Evolutionary conservation across 2,329 filamentous ascomycete species (phyloP).

Genomic region (Calonectria honghensis): DNA sequence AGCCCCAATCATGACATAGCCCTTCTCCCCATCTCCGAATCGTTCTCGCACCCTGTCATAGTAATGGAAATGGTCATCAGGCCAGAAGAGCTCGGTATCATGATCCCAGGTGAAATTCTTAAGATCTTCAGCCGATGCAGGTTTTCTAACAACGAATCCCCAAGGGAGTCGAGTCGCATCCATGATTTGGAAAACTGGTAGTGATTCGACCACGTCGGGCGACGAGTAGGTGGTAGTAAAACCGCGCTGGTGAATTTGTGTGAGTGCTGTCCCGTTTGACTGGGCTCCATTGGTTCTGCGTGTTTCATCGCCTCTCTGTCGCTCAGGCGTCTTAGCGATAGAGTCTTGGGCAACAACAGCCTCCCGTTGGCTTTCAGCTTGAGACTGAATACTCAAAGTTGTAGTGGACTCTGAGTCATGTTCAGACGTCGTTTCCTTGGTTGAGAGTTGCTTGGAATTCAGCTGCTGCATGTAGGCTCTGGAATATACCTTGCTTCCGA

Average conservation of each 20-base stretch:
- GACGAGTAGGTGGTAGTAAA: not conserved
- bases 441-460: not conserved
- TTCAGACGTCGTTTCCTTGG: not conserved
- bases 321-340: too few species aligned
- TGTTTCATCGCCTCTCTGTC: too few species aligned
- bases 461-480: not conserved
- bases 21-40: not conserved
- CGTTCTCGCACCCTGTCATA: not conserved
- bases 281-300: too few species aligned
- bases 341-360: too few species aligned
- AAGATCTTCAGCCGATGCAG: not conserved
- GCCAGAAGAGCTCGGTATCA: not conserved
- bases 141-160: not conserved
- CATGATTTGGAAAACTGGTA: not conserved
- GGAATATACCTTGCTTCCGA: constrained; percentile 1
- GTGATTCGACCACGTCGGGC: not conserved
- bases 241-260: too few species aligned
- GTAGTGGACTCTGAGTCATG: not conserved
- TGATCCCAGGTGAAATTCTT: constrained; percentile 6
- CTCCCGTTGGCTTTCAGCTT: not conserved
- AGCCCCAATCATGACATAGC: not conserved
- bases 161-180: not conserved
- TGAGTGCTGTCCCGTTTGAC: too few species aligned
- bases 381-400: not conserved
- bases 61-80: constrained; percentile 11